A percentile compares a stretch with the other conserved stretches of the same genome.
Conservation (phyloP, 1,139 yeast genomes). For the Tardiomyces digboiensis region DNA sequence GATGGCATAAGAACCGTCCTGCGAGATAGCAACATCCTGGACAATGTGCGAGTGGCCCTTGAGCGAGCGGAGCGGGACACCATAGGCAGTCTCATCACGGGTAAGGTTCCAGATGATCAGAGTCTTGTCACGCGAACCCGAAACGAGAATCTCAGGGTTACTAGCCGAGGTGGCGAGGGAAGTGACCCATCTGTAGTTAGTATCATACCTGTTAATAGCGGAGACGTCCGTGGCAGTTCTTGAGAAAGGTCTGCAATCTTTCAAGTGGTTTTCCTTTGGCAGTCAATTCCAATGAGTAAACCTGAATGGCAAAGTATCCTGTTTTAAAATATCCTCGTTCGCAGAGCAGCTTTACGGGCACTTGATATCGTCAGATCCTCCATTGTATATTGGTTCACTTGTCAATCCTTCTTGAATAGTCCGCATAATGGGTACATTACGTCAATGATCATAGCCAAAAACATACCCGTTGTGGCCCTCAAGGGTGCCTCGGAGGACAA, state of each 20-base stretch:
- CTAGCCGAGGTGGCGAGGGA: conserved; percentile 97
- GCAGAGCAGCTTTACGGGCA: not conserved
- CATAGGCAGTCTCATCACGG: conserved; percentile 95
- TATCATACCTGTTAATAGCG: too few relatives aligned
- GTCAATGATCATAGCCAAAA: not conserved
- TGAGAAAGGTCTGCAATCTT: not conserved
- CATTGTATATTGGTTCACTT: too few relatives aligned
- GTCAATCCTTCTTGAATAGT: too few relatives aligned
- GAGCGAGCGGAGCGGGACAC: conserved; percentile 97
- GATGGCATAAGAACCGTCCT: conserved; percentile 97
- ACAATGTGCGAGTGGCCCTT: conserved; percentile 99
- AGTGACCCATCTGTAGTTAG: conserved; percentile 69
- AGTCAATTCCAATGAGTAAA: too few relatives aligned
- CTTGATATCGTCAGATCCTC: too few relatives aligned
- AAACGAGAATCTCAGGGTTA: conserved; percentile 96
- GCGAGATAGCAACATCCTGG: conserved; percentile 95
- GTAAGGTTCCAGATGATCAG: conserved; percentile 98
- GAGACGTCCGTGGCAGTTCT: conserved; percentile 8
- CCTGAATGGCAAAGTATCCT: too few relatives aligned
- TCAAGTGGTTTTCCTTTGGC: too few relatives aligned
- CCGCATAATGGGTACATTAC: too few relatives aligned
- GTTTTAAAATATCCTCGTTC: too few relatives aligned
- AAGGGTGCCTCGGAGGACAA: conserved; percentile 99
- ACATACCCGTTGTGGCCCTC: conserved; percentile 62
- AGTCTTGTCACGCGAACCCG: conserved; percentile 99